Evolutionary conservation across 306 rosid species (phyloP).

Genomic region (Cicer yamashitae): DNA sequence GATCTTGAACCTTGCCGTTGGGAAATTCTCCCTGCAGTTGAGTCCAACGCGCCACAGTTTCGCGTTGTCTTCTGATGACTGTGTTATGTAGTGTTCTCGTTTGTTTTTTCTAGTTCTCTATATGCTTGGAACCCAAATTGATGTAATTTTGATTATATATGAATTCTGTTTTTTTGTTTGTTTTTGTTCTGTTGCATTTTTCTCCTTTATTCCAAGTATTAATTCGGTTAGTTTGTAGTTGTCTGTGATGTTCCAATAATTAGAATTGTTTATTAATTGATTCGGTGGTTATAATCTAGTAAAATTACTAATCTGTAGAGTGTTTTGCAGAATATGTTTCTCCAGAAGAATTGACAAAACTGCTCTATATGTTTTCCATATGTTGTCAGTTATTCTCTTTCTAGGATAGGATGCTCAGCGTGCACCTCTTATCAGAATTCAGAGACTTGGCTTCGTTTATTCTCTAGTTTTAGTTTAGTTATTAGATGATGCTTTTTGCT

Average conservation of each 20-base stretch:
- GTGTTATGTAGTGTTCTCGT: neutral
- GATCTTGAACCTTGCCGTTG: conserved; percentile 98
- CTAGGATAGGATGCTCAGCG: neutral
- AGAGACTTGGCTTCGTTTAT: neutral
- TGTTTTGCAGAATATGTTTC: conserved; percentile 1
- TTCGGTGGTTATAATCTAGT: neutral
- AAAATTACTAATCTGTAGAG: neutral
- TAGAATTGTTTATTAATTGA: no score
- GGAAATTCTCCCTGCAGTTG: conserved; percentile 83
- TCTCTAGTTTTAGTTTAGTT: neutral
- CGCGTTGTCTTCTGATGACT: conserved; percentile 72
- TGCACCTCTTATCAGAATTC: neutral
- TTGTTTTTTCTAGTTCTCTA: neutral
- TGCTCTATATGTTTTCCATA: neutral
- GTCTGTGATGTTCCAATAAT: neutral
- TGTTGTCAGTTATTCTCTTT: neutral
- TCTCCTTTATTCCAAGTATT: no score
- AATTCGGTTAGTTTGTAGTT: neutral
- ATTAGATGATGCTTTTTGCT: neutral
- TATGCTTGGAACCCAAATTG: neutral
- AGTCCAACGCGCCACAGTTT: conserved; percentile 86
- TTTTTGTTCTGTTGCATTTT: neutral
- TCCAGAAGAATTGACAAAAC: neutral
- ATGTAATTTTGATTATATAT: neutral
- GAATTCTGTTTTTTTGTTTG: no score